Conservation (phyloP, 164 flowering plant species). For the Vitis labrusca region DNA sequence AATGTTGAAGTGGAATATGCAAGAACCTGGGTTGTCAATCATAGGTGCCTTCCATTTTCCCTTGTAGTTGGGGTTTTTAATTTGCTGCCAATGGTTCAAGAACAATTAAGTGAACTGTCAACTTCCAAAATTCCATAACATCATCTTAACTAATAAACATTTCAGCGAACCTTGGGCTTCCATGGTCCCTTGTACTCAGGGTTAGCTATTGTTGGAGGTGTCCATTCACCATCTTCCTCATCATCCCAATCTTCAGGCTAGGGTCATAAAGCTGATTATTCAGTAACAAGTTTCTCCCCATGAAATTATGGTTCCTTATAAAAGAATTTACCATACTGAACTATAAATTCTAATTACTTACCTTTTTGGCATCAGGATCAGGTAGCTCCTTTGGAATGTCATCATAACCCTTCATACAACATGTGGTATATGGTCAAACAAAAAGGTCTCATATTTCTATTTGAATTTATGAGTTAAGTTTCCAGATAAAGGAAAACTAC, state of each 20-base stretch:
- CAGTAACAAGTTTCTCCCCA: too few relatives aligned
- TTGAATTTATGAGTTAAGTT: too few relatives aligned
- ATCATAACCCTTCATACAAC: constrained; percentile 49
- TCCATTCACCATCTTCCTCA: constrained; percentile 99
- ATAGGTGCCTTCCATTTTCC: constrained; percentile 97
- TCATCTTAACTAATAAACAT: background rate
- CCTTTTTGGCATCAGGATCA: constrained; percentile 59
- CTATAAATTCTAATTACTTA: constrained; percentile 7
- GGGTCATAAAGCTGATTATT: too few relatives aligned
- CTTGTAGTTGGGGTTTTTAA: constrained; percentile 92
- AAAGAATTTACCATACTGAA: too few relatives aligned
- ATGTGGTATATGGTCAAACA: too few relatives aligned
- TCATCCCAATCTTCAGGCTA: constrained; percentile 99
- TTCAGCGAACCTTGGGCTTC: constrained; percentile 67
- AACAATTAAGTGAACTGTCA: background rate
- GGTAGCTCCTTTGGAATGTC: constrained; percentile 52
- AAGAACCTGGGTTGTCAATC: constrained; percentile 91
- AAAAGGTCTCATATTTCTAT: too few relatives aligned
- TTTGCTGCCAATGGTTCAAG: constrained; percentile 54
- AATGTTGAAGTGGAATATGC: background rate
- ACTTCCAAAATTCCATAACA: background rate
- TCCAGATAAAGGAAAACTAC: constrained; percentile 23
- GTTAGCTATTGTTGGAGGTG: constrained; percentile 81
- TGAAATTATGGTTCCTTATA: too few relatives aligned
- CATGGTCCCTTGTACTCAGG: constrained; percentile 96